Evolutionary conservation across 1,139 yeast species (phyloP).

Genomic region (Zygosaccharomyces pseudobailii): DNA sequence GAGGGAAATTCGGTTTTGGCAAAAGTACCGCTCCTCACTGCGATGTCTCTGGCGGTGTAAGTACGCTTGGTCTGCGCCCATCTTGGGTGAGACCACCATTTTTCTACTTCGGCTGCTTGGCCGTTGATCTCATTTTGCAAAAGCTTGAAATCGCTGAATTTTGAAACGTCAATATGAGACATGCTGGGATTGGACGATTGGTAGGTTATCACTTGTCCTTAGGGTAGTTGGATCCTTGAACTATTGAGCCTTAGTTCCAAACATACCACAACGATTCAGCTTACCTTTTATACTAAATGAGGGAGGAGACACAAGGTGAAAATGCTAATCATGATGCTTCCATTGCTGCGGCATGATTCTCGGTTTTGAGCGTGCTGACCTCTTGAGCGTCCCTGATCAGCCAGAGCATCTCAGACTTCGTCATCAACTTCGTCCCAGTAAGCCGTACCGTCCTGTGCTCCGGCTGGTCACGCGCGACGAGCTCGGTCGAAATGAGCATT

Average conservation of each 20-base stretch:
- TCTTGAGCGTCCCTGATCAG: not conserved
- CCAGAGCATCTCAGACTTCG: not conserved
- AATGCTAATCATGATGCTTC: not conserved
- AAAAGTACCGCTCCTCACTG: constrained; percentile 78
- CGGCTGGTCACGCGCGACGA: not conserved
- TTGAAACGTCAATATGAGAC: constrained; percentile 1
- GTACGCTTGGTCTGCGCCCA: constrained; percentile 86
- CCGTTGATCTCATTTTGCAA: constrained; percentile 20
- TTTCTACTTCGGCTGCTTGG: constrained; percentile 57
- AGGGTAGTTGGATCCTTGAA: too few relatives aligned
- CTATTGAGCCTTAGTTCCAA: too few relatives aligned
- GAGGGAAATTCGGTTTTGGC: constrained; percentile 64
- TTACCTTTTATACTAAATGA: too few relatives aligned
- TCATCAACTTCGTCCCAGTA: not conserved
- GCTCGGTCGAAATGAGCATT: not conserved
- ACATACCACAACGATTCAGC: too few relatives aligned
- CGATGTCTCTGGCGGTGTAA: constrained; percentile 86
- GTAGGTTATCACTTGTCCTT: too few relatives aligned
- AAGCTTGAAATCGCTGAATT: constrained; percentile 6
- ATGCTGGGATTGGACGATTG: not conserved
- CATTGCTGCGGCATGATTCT: not conserved
- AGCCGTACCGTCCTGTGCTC: not conserved
- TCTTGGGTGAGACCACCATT: constrained; percentile 94
- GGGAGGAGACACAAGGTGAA: not conserved
- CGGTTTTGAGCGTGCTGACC: not conserved